Evolutionary conservation across 164 flowering plant species (phyloP).

Genomic region (Liquidambar formosana): DNA sequence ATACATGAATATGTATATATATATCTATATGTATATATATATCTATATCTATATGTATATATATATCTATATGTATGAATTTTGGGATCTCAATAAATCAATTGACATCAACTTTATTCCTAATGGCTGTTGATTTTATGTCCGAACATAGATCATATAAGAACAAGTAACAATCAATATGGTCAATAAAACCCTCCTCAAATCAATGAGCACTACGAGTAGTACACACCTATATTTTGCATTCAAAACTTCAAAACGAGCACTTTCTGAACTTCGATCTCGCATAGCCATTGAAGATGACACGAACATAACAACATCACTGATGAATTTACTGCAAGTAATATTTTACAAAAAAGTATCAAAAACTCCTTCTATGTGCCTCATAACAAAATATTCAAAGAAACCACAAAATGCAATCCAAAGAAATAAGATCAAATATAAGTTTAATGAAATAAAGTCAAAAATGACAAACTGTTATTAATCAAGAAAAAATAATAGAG

Average conservation of each 20-base stretch:
- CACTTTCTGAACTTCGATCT: conserved; percentile 80
- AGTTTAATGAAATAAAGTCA: no score
- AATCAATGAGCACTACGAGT: neutral
- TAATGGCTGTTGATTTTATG: neutral
- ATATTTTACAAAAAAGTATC: conserved; percentile 12
- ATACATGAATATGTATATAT: no score
- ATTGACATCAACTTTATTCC: no score
- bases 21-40: no score
- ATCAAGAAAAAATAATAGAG: no score
- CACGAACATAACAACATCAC: conserved; percentile 75
- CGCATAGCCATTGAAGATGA: conserved; percentile 81
- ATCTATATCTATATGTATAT: no score
- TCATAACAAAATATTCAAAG: neutral
- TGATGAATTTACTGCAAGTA: conserved; percentile 79
- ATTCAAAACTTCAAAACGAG: conserved; percentile 81
- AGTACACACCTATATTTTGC: conserved; percentile 63
- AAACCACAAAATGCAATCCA: conserved; percentile 1
- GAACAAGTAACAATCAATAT: neutral
- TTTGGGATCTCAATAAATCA: neutral
- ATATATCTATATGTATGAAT: no score
- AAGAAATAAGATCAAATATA: no score
- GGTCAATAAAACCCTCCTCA: neutral
- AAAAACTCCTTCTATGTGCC: neutral
- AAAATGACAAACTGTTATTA: no score
- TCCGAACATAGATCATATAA: neutral